Percentiles rank a stretch among this genome's conserved stretches.
Evolutionary conservation across 2,329 filamentous ascomycete genomes (phyloP).

Genomic region (Botrytis aclada): DNA sequence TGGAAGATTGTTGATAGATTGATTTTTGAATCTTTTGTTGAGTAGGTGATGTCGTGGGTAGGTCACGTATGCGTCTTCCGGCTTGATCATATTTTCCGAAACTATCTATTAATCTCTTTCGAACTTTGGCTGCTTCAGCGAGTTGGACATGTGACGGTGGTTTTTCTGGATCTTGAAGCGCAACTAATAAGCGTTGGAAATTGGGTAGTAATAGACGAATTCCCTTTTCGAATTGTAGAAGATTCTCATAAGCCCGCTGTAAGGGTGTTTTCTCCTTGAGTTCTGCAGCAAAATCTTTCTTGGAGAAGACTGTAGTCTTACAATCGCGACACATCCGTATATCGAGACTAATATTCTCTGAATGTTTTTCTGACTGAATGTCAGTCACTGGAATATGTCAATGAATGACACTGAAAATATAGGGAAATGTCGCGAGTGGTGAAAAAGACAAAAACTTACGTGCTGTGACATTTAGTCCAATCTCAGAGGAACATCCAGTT

Average conservation of each 20-base stretch:
- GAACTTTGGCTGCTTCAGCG: constrained; percentile 65
- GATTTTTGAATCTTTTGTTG: constrained; percentile 64
- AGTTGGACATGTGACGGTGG: constrained; percentile 50
- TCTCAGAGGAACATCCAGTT: constrained; percentile 80
- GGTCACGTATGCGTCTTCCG: constrained; percentile 63
- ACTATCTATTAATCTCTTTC: constrained; percentile 67
- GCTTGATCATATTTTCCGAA: constrained; percentile 70
- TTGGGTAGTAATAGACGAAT: constrained; percentile 65
- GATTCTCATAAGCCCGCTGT: constrained; percentile 63
- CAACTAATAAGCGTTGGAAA: constrained; percentile 63
- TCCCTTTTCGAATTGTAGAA: constrained; percentile 67
- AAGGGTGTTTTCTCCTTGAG: constrained; percentile 56
- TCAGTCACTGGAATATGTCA: constrained; percentile 38
- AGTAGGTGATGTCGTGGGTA: constrained; percentile 61
- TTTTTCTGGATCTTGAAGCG: constrained; percentile 64
- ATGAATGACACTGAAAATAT: constrained; percentile 21
- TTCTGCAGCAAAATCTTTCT: constrained; percentile 62
- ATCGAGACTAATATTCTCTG: constrained; percentile 64
- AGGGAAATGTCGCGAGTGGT: neutral
- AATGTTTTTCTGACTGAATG: constrained; percentile 45
- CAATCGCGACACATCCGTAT: constrained; percentile 93
- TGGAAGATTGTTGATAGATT: constrained; percentile 65
- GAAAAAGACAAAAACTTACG: constrained; percentile 45
- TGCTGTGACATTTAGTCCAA: constrained; percentile 73
- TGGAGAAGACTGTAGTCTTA: constrained; percentile 65